Evolutionary conservation across 192 early-diverging fungal genomes (phyloP).

Genomic region (Ambispora gerdemannii): DNA sequence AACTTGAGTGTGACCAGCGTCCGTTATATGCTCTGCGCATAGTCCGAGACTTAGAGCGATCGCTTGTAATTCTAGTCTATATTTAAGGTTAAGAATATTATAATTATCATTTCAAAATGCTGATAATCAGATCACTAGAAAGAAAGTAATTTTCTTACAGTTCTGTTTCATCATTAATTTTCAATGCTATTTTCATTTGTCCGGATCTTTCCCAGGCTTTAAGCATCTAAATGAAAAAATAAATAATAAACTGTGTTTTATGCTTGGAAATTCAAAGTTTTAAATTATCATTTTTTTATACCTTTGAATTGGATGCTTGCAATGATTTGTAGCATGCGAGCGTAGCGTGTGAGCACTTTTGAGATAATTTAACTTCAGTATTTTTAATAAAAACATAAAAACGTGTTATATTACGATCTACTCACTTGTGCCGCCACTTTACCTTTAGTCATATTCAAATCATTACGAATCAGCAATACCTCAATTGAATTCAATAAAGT

Average conservation of each 20-base stretch:
- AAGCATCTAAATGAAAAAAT: conserved; percentile 51
- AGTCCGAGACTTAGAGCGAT: conserved; percentile 58
- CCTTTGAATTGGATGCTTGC: conserved; percentile 45
- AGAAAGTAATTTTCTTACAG: conserved; percentile 52
- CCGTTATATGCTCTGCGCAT: conserved; percentile 72
- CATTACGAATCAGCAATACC: conserved; percentile 82
- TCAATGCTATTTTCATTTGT: conserved; percentile 84
- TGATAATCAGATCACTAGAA: background rate
- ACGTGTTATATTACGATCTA: background rate
- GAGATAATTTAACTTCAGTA: background rate
- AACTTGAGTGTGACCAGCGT: conserved; percentile 93
- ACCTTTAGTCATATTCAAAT: conserved; percentile 92
- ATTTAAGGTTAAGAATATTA: background rate
- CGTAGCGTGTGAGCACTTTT: conserved; percentile 84
- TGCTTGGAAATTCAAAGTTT: background rate
- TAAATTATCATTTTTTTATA: conserved; percentile 32
- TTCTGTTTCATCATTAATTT: conserved; percentile 70
- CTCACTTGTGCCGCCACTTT: conserved; percentile 84
- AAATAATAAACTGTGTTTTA: background rate
- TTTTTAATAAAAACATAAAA: background rate
- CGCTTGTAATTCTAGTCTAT: conserved; percentile 62
- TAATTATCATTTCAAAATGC: background rate
- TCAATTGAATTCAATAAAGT: too few relatives aligned
- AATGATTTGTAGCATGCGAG: conserved; percentile 76
- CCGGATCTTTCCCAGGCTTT: conserved; percentile 73